Base-by-base conservation (phyloP, 2,329 filamentous ascomycete genomes). In the Colletotrichum kahawae region DNA sequence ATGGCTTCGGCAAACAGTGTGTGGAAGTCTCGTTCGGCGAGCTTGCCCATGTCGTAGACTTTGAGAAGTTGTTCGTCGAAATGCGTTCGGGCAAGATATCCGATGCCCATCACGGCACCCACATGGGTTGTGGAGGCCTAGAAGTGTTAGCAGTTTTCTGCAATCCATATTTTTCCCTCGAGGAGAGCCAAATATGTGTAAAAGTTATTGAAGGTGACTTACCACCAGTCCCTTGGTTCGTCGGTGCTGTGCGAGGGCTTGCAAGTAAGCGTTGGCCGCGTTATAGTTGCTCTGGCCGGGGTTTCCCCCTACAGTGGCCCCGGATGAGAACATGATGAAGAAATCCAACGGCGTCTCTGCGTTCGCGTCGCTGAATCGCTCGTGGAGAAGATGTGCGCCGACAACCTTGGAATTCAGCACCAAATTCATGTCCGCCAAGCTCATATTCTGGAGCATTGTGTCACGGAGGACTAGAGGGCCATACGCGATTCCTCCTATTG, bases 381-480 rank as follows among this genome's bases (percentile, higher is more conserved):
- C 76, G 56, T 85, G 79, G 2, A 86, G 76, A 43, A 82, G 77
- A 1, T 66, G 65, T 1, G 77, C 78, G 7, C 84, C 84, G 2
- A 80, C 67, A 1, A 87, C 79, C 77, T 86, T 87, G 34, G 85
- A 84, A 10, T 70, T 63, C 0, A 85, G 56, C 1, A 81, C 79
- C 24, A 70, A 73, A 8, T 74, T 73, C 38, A 83, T 71, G 3
- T 75, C 67, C 8, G 81, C 78, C 7, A 78, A 71, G 33, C 75
- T 74, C 81, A 82, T 82, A 29, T 81, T 79, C 4, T 51, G 63
- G 57, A 87, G 80, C 2, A 79, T 69, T 34, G 24, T 72, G 71
- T 89, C 86, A 3, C 79, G 71, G 0, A 89, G 80, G 4, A 89
- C 83, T 84, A 88, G 85, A 8, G 87, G 86, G 1, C 82, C 87